phyloP scores from a whole-genome alignment of 78 protist genomes.

The Isochrysis galbana region DNA sequence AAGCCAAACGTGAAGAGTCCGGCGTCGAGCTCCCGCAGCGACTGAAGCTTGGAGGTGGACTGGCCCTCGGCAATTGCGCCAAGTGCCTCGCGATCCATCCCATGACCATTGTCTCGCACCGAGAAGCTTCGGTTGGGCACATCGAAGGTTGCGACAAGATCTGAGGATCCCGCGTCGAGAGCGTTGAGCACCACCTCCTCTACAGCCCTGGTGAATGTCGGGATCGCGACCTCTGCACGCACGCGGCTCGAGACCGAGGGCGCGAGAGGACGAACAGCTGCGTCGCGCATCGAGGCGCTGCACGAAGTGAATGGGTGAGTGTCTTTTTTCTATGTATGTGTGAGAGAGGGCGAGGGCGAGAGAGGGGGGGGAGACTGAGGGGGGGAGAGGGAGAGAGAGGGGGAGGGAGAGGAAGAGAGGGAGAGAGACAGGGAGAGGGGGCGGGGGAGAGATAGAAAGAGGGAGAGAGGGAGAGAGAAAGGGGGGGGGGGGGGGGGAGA shows the following conservation, averaged over 20 bases:
- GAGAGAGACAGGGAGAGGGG: too few species aligned
- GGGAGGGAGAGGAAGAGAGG: too few species aligned
- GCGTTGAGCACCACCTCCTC: slow-evolving; percentile 19
- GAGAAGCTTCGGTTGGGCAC: not conserved
- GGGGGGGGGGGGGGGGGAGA: too few species aligned
- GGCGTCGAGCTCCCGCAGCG: not conserved
- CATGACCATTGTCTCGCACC: slow-evolving; percentile 12
- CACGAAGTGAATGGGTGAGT: too few species aligned
- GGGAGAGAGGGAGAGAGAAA: too few species aligned
- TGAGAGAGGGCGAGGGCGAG: too few species aligned
- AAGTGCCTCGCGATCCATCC: not conserved
- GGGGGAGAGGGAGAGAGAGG: too few species aligned
- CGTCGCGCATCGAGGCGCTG: too few species aligned
- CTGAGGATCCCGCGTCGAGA: not conserved
- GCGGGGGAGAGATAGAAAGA: too few species aligned
- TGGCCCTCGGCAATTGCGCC: not conserved
- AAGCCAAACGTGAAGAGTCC: not conserved
- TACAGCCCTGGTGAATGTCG: not conserved
- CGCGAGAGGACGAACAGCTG: too few species aligned
- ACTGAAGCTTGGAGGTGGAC: not conserved
- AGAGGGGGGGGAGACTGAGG: too few species aligned
- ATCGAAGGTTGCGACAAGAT: not conserved
- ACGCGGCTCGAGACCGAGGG: not conserved
- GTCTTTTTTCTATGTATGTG: too few species aligned
- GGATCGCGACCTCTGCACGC: not conserved